These are phyloP conservation scores for Pichia sp. DNA, from an alignment of 1,139 yeast species.

Conservation along the genomic window DNA sequence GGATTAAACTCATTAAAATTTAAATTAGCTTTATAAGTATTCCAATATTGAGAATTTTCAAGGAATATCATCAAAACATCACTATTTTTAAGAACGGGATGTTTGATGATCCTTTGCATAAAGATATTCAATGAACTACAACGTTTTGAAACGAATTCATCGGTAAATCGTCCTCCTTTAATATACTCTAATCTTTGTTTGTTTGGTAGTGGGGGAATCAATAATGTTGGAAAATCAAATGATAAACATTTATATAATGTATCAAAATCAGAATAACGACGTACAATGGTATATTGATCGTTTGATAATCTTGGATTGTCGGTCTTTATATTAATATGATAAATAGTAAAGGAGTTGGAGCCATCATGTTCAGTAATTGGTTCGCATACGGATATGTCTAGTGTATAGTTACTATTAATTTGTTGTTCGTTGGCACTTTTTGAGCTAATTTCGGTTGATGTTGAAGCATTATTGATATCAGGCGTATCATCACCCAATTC, in stretches of 20 bases:
- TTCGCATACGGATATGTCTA: conserved; percentile 3
- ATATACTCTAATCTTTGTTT: conserved; percentile 85
- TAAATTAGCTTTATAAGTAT: conserved; percentile 62
- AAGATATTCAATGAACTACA: conserved; percentile 80
- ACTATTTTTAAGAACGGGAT: conserved; percentile 65
- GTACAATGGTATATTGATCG: conserved; percentile 31
- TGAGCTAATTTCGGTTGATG: background rate
- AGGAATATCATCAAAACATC: conserved; percentile 70
- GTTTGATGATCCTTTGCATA: conserved; percentile 63
- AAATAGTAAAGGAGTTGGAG: conserved; percentile 76
- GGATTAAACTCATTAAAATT: conserved; percentile 20
- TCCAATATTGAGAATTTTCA: conserved; percentile 74
- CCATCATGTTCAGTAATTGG: conserved; percentile 48
- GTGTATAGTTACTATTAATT: background rate
- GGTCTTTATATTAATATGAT: conserved; percentile 58
- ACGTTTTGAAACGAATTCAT: conserved; percentile 70
- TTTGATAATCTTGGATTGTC: conserved; percentile 41
- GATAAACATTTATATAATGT: conserved; percentile 67
- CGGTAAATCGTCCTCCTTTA: conserved; percentile 68
- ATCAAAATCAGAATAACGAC: conserved; percentile 46
- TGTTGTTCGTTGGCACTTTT: background rate
- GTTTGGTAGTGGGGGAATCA: conserved; percentile 92
- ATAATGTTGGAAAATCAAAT: conserved; percentile 76
- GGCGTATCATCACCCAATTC: background rate
- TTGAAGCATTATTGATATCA: background rate